Evolutionary conservation across 345 rosid genomes (phyloP).

Genomic region (Clausena lansium): DNA sequence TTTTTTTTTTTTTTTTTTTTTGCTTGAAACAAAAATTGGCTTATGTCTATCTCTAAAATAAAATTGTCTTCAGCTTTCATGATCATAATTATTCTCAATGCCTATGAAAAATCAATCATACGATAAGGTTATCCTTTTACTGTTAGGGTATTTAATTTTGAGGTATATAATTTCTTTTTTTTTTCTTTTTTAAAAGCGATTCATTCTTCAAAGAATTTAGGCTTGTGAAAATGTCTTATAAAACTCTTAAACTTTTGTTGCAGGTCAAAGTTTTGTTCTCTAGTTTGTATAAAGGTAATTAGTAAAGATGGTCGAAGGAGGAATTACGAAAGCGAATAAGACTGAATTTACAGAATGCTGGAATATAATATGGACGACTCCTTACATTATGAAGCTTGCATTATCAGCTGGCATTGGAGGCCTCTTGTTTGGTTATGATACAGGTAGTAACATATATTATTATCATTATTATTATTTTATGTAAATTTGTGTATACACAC

Average conservation of each 20-base stretch:
- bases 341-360: conserved; percentile 84
- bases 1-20: not conserved
- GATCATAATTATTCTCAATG: not conserved
- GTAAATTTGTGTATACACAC: too few relatives aligned
- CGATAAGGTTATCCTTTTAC: not conserved
- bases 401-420: conserved; percentile 95
- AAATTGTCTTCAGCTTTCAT: not conserved
- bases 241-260: not conserved
- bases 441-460: conserved; percentile 35
- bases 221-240: not conserved
- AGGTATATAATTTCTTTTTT: not conserved
- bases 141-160: not conserved
- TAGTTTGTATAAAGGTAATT: not conserved
- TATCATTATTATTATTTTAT: too few relatives aligned
- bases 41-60: too few relatives aligned
- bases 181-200: too few relatives aligned
- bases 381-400: conserved; percentile 82
- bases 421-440: conserved; percentile 90
- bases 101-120: not conserved
- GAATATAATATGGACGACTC: conserved; percentile 60
- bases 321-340: conserved; percentile 45
- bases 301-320: conserved; percentile 72
- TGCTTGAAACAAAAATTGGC: not conserved
- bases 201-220: too few relatives aligned
- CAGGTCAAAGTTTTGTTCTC: not conserved